Evolutionary conservation across 352 stramenopile genomes (phyloP), one percentile per base, ranked within the genome.

Genomic region (Pythium rishiriense): DNA sequence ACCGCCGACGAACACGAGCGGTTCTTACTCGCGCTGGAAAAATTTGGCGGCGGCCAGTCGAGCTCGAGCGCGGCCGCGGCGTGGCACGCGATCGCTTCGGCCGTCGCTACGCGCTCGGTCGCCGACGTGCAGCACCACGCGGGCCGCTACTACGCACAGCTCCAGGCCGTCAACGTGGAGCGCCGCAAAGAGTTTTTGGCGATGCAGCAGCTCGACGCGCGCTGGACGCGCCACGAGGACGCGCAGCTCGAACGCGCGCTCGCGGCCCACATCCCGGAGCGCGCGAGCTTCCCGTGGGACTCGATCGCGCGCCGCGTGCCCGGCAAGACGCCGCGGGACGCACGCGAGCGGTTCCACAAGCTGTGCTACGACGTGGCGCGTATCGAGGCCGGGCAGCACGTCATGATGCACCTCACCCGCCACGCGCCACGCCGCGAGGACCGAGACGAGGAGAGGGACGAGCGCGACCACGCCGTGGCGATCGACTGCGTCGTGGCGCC

Each of bases 351-450:
- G 43, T 94, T 88, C 65, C 66, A 83, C 57, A 88, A 89, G 74
- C 83, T 92, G 28, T 88, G 85, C 55, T 80, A 88, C 49, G 85
- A 94, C 56, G 65, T 94, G 9, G 74, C 78, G n/a, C 69, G 76
- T 14, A 92, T 94, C 43, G 83, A 94, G 55, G 70, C 54, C 17
- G 81, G 81, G 0, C 74, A 89, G 42, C 80, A 90, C 29, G 71
- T 90, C 2, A 78, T 70, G 28, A 91, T 88, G 79, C 72, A 83
- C 35, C 62, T 84, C 3, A 73, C 67, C 5, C 69, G 79, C 24
- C 26, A 64, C 22, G n/a, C 53, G 25, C 10, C 25, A 9, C 43
- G 22, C 26, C 19, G 3, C 46, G 19, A 33, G 12, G 15, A 53
- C 37, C 41, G 26, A 22, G 25, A 25, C 11, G 11, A 72, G 67